Conservation (phyloP, 2,329 filamentous ascomycete genomes). For the Epichloe aotearoae region DNA sequence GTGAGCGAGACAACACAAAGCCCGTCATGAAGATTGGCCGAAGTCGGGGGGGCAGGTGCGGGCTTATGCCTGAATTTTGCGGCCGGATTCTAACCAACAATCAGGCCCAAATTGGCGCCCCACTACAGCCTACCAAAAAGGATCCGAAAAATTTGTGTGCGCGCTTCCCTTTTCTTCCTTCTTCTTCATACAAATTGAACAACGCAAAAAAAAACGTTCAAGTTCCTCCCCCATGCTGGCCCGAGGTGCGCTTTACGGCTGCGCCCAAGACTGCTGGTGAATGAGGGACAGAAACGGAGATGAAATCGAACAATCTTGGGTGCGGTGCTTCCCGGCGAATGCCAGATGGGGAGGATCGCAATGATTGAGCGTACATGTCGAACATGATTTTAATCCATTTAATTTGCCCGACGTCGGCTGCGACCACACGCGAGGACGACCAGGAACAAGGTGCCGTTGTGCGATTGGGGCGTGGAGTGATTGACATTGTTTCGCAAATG, state of each 20-base stretch:
- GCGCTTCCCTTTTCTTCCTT: background rate
- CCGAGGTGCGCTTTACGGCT: conserved; percentile 30
- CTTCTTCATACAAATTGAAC: conserved; percentile 25
- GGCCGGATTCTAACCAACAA: background rate
- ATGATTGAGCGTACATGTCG: conserved; percentile 44
- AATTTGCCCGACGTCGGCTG: background rate
- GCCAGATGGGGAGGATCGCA: conserved; percentile 41
- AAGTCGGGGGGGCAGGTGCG: background rate
- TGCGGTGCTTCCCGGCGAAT: conserved; percentile 38
- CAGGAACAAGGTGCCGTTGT: too few species aligned
- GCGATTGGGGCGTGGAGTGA: too few species aligned
- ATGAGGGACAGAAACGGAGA: conserved; percentile 39
- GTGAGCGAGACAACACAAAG: too few species aligned
- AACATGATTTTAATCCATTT: background rate
- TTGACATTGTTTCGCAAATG: too few species aligned
- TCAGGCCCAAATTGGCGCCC: background rate
- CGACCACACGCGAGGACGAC: too few species aligned
- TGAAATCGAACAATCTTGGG: conserved; percentile 44
- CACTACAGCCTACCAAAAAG: conserved; percentile 2
- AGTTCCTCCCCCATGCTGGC: conserved; percentile 25
- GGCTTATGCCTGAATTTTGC: background rate
- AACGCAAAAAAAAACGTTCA: conserved; percentile 34
- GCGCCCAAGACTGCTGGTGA: conserved; percentile 34
- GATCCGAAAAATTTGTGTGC: conserved; percentile 7
- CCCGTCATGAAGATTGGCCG: background rate